Conservation (phyloP, 257 asterid species). For the Nicotiana attenuata region DNA sequence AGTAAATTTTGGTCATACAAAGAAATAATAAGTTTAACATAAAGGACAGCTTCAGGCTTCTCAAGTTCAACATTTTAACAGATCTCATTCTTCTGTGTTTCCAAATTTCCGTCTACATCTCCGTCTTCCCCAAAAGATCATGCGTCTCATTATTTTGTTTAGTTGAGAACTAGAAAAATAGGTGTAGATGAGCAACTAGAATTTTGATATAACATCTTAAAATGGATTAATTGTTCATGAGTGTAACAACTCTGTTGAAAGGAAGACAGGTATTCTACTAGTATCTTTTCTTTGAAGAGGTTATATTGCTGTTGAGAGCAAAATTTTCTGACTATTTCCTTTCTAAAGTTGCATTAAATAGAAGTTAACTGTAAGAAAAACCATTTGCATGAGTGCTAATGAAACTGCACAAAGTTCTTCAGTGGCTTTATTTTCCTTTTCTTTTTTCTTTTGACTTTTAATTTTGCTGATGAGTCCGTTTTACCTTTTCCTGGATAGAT, state of each 20-base stretch:
- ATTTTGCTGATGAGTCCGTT: neutral
- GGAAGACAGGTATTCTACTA: neutral
- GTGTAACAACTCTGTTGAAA: conserved; percentile 1
- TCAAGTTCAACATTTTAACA: neutral
- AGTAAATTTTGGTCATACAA: neutral
- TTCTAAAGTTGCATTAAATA: neutral
- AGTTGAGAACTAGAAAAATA: neutral
- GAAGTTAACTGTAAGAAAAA: neutral
- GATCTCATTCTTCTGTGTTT: neutral
- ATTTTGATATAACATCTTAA: neutral
- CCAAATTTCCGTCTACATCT: neutral
- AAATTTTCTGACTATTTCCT: neutral
- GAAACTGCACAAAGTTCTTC: neutral
- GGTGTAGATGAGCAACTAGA: neutral
- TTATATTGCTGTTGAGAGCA: neutral
- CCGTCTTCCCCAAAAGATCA: neutral
- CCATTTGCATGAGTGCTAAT: neutral
- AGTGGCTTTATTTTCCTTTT: neutral
- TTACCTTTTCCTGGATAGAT: neutral
- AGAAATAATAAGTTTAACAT: neutral
- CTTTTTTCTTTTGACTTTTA: neutral
- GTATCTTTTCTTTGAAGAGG: neutral
- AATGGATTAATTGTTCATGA: neutral
- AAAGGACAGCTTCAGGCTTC: neutral
- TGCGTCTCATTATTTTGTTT: neutral